Percentiles rank a stretch among this genome's conserved stretches.
Evolutionary conservation across 495 filamentous ascomycete genomes (phyloP).

Genomic region (Glutinoglossum americanum): DNA sequence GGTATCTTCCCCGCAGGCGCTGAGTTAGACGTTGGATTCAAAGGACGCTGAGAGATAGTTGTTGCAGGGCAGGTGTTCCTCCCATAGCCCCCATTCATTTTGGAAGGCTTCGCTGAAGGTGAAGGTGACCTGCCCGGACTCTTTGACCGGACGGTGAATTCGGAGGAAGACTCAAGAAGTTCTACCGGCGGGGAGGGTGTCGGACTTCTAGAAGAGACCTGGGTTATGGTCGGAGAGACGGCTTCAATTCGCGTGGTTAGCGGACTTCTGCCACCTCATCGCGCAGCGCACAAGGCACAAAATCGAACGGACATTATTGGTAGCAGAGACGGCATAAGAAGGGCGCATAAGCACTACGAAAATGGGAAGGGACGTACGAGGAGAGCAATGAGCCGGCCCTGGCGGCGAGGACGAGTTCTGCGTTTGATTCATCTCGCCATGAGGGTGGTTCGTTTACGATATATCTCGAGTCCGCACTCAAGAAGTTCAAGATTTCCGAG

Average conservation of each 20-base stretch:
- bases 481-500: slow-evolving; percentile 3
- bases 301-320: slow-evolving; percentile 7
- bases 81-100: slow-evolving; percentile 3
- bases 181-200: slow-evolving; percentile 2
- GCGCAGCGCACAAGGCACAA: slow-evolving; percentile 28
- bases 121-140: slow-evolving; percentile 3
- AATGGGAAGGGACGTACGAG: slow-evolving; percentile 13
- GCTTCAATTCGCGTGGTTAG: slow-evolving; percentile 6
- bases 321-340: not conserved
- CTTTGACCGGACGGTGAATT: not conserved
- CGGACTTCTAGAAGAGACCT: slow-evolving; percentile 5
- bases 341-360: slow-evolving; percentile 1
- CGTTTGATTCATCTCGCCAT: slow-evolving; percentile 18
- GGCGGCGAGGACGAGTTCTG: slow-evolving; percentile 17
- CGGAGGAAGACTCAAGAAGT: not conserved
- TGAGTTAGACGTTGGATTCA: slow-evolving; percentile 12
- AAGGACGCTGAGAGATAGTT: slow-evolving; percentile 5
- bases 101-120: not conserved
- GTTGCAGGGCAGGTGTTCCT: slow-evolving; percentile 4
- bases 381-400: slow-evolving; percentile 15
- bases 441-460: slow-evolving; percentile 2
- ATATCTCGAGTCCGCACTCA: slow-evolving; percentile 2
- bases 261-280: slow-evolving; percentile 26
- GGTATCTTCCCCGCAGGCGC: slow-evolving; percentile 22
- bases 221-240: slow-evolving; percentile 3